Evolutionary conservation across 768 basidiomycete genomes (phyloP).

Genomic region (Tricholoma sp.): DNA sequence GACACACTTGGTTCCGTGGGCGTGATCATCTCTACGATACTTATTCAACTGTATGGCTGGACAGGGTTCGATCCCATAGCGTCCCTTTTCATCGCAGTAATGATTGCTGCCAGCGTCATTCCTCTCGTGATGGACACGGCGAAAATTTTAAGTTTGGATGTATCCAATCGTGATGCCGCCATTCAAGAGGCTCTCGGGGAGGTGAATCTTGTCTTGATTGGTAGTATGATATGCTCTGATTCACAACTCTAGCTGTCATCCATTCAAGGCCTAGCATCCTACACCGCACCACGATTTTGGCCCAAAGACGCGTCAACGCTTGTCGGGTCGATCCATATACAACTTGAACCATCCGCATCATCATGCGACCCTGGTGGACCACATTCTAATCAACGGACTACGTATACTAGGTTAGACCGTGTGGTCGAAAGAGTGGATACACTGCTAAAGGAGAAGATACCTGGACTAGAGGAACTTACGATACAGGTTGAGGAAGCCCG

Average conservation of each 20-base stretch:
- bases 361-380: constrained; percentile 51
- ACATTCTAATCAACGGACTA: constrained; percentile 40
- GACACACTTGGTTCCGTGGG: constrained; percentile 97
- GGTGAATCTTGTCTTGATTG: constrained; percentile 32
- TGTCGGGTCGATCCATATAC: constrained; percentile 90
- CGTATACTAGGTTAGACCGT: constrained; percentile 60
- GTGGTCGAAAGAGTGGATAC: constrained; percentile 75
- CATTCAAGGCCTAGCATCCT: constrained; percentile 79
- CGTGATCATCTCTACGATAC: constrained; percentile 92
- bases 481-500: constrained; percentile 70
- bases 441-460: constrained; percentile 65
- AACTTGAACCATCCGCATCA: constrained; percentile 63
- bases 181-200: constrained; percentile 60
- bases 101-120: constrained; percentile 94
- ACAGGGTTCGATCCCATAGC: constrained; percentile 99
- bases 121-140: constrained; percentile 95
- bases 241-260: constrained; percentile 53
- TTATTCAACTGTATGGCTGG: constrained; percentile 97
- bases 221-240: background rate
- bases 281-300: constrained; percentile 86
- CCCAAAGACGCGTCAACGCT: constrained; percentile 84
- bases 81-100: constrained; percentile 88
- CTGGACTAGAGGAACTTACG: constrained; percentile 82
- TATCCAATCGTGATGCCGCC: constrained; percentile 53
- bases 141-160: constrained; percentile 79